A percentile compares a stretch with the other conserved stretches of the same genome.
These are phyloP conservation scores for Pulveroboletus sp. DNA, from an alignment of 768 basidiomycete species.

Conservation along the genomic window DNA sequence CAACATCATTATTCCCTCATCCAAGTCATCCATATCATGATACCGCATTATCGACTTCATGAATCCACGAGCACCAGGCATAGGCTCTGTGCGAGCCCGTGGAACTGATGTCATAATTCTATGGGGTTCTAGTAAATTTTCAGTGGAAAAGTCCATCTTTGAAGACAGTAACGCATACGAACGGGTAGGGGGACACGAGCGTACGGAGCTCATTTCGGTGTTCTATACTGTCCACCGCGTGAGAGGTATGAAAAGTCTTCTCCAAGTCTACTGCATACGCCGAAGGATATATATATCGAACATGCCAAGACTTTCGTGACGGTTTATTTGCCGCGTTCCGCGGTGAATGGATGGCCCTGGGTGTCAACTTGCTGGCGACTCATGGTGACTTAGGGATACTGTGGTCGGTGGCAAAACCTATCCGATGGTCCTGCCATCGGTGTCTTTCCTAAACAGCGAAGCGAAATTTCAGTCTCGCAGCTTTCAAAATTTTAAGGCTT, in stretches of 20 bases:
- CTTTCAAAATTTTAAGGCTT: too few relatives aligned
- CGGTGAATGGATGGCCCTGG: too few relatives aligned
- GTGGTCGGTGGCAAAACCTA: not conserved
- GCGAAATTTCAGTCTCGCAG: too few relatives aligned
- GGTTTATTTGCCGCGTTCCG: not conserved
- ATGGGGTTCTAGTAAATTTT: slow-evolving; percentile 5
- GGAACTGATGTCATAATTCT: slow-evolving; percentile 8
- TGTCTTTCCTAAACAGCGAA: too few relatives aligned
- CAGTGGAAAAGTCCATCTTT: not conserved
- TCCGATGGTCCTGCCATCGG: not conserved
- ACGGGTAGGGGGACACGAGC: slow-evolving; percentile 9
- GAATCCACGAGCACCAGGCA: slow-evolving; percentile 11
- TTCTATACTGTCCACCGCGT: not conserved
- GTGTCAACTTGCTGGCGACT: too few relatives aligned
- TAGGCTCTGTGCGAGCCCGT: slow-evolving; percentile 21
- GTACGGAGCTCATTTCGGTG: slow-evolving; percentile 10
- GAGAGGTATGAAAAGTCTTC: not conserved
- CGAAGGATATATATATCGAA: too few relatives aligned
- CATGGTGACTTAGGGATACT: not conserved
- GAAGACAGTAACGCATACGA: not conserved
- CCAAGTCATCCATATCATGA: slow-evolving; percentile 6
- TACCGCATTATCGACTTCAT: slow-evolving; percentile 19
- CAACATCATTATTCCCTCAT: slow-evolving; percentile 12
- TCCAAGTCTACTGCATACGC: not conserved
- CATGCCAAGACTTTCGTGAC: not conserved